These are phyloP conservation scores for Phytophthora tentaculata DNA, from an alignment of 352 stramenopile genomes.

Conservation along the genomic window DNA sequence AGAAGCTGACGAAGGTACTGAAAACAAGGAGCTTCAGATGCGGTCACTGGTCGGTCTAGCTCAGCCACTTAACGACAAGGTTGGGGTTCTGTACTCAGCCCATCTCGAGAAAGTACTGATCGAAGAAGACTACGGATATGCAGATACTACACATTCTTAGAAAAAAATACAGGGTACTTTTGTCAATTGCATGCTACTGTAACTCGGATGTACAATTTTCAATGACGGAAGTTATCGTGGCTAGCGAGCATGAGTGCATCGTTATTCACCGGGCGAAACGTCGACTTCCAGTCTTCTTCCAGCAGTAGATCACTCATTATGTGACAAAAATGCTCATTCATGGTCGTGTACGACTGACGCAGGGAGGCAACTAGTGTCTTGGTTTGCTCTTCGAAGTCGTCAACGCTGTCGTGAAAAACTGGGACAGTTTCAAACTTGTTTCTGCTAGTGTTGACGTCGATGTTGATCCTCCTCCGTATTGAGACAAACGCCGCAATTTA, in stretches of 20 bases:
- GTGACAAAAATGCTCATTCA: background rate
- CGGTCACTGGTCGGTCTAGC: background rate
- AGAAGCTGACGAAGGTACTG: background rate
- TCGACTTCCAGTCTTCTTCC: constrained; percentile 7
- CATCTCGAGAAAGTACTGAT: background rate
- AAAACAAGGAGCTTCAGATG: background rate
- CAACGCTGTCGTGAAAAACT: constrained; percentile 45
- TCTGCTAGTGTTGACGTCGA: constrained; percentile 42
- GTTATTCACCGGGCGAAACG: no score
- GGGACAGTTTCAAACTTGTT: constrained; percentile 48
- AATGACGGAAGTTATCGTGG: no score
- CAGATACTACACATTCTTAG: no score
- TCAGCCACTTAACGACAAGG: background rate
- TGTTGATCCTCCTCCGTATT: background rate
- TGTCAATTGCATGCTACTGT: no score
- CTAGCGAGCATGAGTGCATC: no score
- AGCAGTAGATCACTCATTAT: constrained; percentile 1
- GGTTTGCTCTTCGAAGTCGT: constrained; percentile 32
- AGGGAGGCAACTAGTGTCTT: constrained; percentile 19
- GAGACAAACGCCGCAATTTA: constrained; percentile 13
- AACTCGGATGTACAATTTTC: no score
- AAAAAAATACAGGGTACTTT: no score
- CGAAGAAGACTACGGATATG: background rate
- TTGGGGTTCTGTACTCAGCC: background rate
- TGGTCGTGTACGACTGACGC: background rate